These are phyloP conservation scores for Chlorella sp. DNA, from an alignment of 139 green algal genomes.

Conservation along the genomic window DNA sequence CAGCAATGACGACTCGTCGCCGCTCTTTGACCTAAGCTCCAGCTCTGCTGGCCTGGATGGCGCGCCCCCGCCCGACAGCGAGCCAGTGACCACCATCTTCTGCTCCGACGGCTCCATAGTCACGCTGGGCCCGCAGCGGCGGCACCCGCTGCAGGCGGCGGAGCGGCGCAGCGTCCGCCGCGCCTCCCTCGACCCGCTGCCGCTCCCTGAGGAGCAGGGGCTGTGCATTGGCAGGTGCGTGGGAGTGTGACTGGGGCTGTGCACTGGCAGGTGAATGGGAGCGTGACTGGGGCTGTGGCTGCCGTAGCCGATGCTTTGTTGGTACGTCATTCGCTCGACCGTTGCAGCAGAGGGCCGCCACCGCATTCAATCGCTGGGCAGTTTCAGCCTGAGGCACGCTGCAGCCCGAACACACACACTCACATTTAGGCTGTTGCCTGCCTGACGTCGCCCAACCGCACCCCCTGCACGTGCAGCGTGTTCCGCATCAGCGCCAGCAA, in stretches of 20 bases:
- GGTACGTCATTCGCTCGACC: too few species aligned
- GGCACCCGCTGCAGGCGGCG: too few species aligned
- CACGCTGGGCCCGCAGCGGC: background rate
- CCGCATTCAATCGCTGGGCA: too few species aligned
- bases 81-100: conserved; percentile 30
- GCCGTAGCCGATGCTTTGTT: too few species aligned
- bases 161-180: background rate
- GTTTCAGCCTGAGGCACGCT: too few species aligned
- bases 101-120: conserved; percentile 19
- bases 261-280: too few species aligned
- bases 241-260: too few species aligned
- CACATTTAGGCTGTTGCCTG: background rate
- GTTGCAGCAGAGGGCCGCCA: too few species aligned
- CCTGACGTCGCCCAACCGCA: background rate
- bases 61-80: background rate
- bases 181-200: conserved; percentile 38
- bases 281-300: too few species aligned
- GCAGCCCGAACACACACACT: too few species aligned
- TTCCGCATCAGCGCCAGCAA: conserved; percentile 73
- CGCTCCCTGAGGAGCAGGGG: conserved; percentile 71
- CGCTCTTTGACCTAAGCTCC: background rate
- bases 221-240: conserved; percentile 73
- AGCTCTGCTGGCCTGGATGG: background rate
- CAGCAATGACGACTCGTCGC: background rate
- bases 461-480: too few species aligned